Percentiles rank a stretch among this genome's conserved stretches.
Evolutionary conservation across 805 yeast species (phyloP).

Genomic region (Sporopachydermia quercuum): DNA sequence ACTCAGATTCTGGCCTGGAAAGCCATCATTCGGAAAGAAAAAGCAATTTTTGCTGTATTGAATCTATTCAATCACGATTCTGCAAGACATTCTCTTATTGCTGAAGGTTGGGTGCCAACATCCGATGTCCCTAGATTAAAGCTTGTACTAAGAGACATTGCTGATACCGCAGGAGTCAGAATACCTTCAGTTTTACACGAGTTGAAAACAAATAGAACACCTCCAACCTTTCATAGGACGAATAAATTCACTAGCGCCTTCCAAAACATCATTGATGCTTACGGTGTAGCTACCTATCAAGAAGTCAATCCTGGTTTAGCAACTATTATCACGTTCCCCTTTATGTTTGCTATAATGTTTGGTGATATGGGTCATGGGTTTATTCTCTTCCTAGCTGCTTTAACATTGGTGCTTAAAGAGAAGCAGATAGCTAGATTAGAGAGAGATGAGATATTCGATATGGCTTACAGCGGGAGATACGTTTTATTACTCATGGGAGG

Average conservation of each 20-base stretch:
- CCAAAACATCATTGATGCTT: constrained; percentile 63
- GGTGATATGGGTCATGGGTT: constrained; percentile 77
- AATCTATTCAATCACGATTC: constrained; percentile 57
- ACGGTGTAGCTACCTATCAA: constrained; percentile 61
- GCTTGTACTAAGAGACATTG: constrained; percentile 26
- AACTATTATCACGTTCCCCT: constrained; percentile 62
- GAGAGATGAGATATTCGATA: constrained; percentile 62
- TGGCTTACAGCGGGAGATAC: constrained; percentile 63
- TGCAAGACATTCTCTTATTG: constrained; percentile 49
- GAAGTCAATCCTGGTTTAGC: constrained; percentile 69
- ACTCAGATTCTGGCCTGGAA: constrained; percentile 49
- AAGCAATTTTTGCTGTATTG: constrained; percentile 40
- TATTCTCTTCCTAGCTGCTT: constrained; percentile 40
- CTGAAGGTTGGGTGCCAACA: constrained; percentile 64
- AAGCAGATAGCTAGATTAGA: constrained; percentile 34
- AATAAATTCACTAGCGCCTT: constrained; percentile 57
- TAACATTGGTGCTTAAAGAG: constrained; percentile 40
- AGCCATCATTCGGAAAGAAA: constrained; percentile 36
- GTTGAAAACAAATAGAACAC: constrained; percentile 47
- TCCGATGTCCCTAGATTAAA: constrained; percentile 34
- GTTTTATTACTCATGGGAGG: constrained; percentile 55
- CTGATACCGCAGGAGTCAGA: constrained; percentile 15
- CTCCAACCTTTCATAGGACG: constrained; percentile 57
- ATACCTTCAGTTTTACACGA: constrained; percentile 39
- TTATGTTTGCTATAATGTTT: constrained; percentile 75